phyloP scores from a whole-genome alignment of 768 basidiomycete species.

The Leccinum aurantiacum region DNA sequence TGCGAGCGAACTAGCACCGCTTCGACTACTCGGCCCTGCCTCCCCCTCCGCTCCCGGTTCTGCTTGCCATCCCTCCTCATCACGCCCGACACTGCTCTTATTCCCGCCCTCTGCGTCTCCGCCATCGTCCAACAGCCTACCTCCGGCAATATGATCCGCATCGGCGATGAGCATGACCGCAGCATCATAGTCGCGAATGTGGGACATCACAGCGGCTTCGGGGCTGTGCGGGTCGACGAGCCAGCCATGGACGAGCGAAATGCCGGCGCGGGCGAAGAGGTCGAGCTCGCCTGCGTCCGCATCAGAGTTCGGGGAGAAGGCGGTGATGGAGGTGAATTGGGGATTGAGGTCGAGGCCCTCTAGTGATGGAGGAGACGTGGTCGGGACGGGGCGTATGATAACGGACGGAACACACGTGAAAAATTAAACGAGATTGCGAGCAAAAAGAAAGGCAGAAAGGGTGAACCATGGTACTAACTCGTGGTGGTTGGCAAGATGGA shows the following conservation, averaged over 20 bases:
- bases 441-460: background rate
- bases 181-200: constrained; percentile 67
- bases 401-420: background rate
- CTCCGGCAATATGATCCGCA: constrained; percentile 72
- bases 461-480: constrained; percentile 46
- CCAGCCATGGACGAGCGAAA: constrained; percentile 89
- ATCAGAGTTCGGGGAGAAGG: constrained; percentile 55
- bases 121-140: constrained; percentile 45
- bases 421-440: background rate
- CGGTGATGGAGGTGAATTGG: constrained; percentile 65
- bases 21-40: constrained; percentile 16
- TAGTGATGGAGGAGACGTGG: constrained; percentile 24
- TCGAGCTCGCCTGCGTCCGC: constrained; percentile 75
- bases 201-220: constrained; percentile 54
- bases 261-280: constrained; percentile 80
- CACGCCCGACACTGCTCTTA: background rate
- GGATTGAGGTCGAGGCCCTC: constrained; percentile 92
- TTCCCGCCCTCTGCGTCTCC: background rate
- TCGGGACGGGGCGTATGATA: background rate
- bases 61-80: background rate
- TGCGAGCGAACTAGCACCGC: constrained; percentile 7
- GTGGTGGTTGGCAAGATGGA: constrained; percentile 59
- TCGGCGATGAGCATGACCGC: constrained; percentile 75
- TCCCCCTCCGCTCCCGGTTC: background rate
- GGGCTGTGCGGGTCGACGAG: constrained; percentile 43